Evolutionary conservation across 2,329 filamentous ascomycete genomes (phyloP), one percentile per base, ranked within the genome.

Genomic region (Hawksworthiomyces lignivorus): DNA sequence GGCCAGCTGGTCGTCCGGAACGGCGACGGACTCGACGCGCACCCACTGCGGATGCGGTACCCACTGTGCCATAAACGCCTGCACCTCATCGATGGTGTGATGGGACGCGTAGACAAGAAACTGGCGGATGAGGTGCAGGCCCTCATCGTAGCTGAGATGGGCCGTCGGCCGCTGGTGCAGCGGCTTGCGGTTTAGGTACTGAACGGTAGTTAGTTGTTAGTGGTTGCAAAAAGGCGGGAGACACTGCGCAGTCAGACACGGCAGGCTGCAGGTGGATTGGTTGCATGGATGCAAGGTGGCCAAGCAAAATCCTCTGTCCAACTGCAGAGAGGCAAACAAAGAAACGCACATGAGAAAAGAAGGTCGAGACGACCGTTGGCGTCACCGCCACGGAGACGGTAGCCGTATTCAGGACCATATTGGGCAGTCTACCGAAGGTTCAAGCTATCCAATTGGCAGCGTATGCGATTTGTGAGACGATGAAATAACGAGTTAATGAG

Each of bases 121-220:
- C 27, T 82, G 77, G 37, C 88, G 85, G 53, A 97, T 83, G 38
- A 98, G 73, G 50, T 87, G 79, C 12, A 98, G 73, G 28, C 89
- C 90, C 65, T 96, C 86, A 58, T 97, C 86, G 65, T 98, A 98
- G 40, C 88, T 89, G 43, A 98, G 80, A 60, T 94, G 87, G 1
- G 85, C 84, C 1, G 87, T 94, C 1, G 90, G 90, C 49, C 89
- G 89, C 50, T 89, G 71, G 48, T 74, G 79, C 22, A 83, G 71
- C 2, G 79, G 75, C 55, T 84, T 84, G 50, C 85, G 82, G 55
- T 94, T 84, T 47, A 94, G 69, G 62, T 92, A 96, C 84, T 92
- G 35, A 14, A 17, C 20, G 27, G 11, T 3, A 20, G 11, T 12
- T 36, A 33, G n/a, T 36, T 19, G 26, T 22, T 15, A 36, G 19